Base-by-base conservation (phyloP, 1,284 basidiomycete species). In the Farysia itapuensis region DNA sequence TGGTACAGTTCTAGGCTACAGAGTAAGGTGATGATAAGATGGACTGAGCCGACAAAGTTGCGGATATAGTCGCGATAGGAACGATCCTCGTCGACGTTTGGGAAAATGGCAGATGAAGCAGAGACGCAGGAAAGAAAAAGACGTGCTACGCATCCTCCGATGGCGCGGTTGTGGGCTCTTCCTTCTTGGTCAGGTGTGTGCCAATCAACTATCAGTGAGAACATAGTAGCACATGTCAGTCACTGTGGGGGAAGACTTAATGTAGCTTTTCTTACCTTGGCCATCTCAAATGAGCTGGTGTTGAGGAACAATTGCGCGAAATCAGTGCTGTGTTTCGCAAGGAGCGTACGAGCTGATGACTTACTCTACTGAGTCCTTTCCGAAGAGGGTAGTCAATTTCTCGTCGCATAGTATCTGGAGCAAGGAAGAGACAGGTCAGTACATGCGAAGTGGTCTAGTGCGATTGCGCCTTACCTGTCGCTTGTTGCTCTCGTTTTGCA, bases 401-500 rank as follows among this genome's bases (percentile, higher is more conserved):
- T 81, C 79, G 75, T 92, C 89, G 70, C 89, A 91, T 2, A 91
- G 64, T 48, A 92, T 91, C 77, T 90, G 86, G 14, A 9, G 15
- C 15, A 35, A 15, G 7, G 39, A 36, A 18, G 29, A 19, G 36
- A 25, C 14, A 14, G 1, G 43, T 47, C 20, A 41, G 39, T 23
- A 28, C 9, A 28, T 9, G 26, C 9, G 9, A n/a, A 28, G 26
- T 28, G 11, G 26, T 28, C 26, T 9, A 28, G 9, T 11, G 26
- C 26, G 26, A 28, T 11, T n/a, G n/a, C 25, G 9, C 39, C 52
- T 19, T 35, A 67, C 66, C 44, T 70, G 64, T 24, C 83, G 83
- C 77, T 81, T 86, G 77, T 91, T 88, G 6, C 72, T 74, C 4
- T 89, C 88, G 72, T 91, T 89, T 78, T 92, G 89, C 35, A 91